phyloP scores from a whole-genome alignment of 2,329 filamentous ascomycete genomes.

The Lachnellula occidentalis region DNA sequence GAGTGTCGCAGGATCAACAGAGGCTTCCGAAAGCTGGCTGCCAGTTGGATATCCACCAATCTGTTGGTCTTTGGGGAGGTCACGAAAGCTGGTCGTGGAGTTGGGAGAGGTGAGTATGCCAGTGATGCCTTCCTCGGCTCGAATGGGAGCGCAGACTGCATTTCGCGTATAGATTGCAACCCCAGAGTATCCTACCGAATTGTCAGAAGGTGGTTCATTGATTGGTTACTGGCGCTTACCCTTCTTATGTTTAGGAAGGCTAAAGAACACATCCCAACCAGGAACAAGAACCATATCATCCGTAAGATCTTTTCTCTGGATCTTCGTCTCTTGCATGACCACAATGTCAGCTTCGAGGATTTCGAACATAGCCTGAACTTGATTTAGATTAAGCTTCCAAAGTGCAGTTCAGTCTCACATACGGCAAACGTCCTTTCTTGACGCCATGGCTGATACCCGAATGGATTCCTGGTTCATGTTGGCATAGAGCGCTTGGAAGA shows the following conservation, averaged over 20 bases:
- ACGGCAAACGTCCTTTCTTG: slow-evolving; percentile 66
- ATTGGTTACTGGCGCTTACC: slow-evolving; percentile 43
- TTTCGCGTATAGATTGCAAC: slow-evolving; percentile 95
- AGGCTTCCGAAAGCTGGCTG: slow-evolving; percentile 57
- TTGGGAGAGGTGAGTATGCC: slow-evolving; percentile 72
- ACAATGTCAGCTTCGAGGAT: slow-evolving; percentile 88
- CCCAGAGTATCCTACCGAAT: slow-evolving; percentile 74
- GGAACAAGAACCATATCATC: slow-evolving; percentile 96
- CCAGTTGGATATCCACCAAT: slow-evolving; percentile 83
- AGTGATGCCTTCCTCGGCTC: slow-evolving; percentile 89
- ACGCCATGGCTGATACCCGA: slow-evolving; percentile 79
- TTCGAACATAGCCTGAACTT: slow-evolving; percentile 78
- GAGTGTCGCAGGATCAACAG: slow-evolving; percentile 63
- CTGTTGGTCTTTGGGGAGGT: slow-evolving; percentile 65
- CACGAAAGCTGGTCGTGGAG: slow-evolving; percentile 64
- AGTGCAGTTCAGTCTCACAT: slow-evolving; percentile 7
- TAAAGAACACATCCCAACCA: slow-evolving; percentile 96
- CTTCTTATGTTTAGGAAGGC: slow-evolving; percentile 88
- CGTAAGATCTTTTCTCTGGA: slow-evolving; percentile 82
- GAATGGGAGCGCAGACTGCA: slow-evolving; percentile 75
- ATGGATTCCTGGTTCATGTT: slow-evolving; percentile 58
- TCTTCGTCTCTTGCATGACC: slow-evolving; percentile 93
- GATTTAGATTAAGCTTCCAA: background rate
- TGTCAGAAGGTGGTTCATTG: background rate
- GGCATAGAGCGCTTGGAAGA: background rate